These are phyloP conservation scores for Chalaropsis thielavioides DNA, from an alignment of 2,329 filamentous ascomycete genomes.

Conservation along the genomic window DNA sequence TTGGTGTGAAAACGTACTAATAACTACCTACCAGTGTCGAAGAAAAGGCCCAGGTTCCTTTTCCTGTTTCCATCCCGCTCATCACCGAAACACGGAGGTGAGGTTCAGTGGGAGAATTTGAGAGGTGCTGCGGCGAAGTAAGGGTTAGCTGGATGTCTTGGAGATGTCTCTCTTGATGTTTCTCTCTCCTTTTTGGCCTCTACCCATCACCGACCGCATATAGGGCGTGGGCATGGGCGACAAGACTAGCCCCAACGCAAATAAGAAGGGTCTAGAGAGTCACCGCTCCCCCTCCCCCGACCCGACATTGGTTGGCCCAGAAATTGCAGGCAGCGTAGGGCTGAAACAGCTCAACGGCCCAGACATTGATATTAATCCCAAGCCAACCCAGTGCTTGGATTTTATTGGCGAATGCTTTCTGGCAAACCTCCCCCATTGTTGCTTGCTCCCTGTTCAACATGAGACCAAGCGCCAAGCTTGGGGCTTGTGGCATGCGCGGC, in stretches of 20 bases:
- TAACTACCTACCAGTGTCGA: too few relatives aligned
- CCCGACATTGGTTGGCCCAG: not conserved
- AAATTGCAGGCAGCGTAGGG: not conserved
- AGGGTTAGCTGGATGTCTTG: not conserved
- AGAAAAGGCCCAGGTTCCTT: not conserved
- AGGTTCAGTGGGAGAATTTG: not conserved
- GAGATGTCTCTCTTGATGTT: not conserved
- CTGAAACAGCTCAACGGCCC: not conserved
- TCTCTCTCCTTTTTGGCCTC: not conserved
- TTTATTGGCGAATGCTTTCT: not conserved
- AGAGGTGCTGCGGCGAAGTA: not conserved
- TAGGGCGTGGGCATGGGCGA: too few relatives aligned
- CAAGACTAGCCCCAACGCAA: not conserved
- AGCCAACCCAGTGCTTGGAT: not conserved
- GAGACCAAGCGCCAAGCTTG: constrained; percentile 8
- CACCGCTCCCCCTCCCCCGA: too few relatives aligned
- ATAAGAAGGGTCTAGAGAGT: too few relatives aligned
- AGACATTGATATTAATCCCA: not conserved
- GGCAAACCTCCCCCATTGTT: not conserved
- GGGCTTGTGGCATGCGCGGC: not conserved
- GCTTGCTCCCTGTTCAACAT: not conserved
- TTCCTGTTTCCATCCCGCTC: not conserved
- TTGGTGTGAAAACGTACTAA: not conserved
- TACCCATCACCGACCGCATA: too few relatives aligned
- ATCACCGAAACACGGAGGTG: constrained; percentile 3